Evolutionary conservation across 2,329 filamentous ascomycete genomes (phyloP), one percentile per base, ranked within the genome.

Genomic region (Cladophialophora yegresii): DNA sequence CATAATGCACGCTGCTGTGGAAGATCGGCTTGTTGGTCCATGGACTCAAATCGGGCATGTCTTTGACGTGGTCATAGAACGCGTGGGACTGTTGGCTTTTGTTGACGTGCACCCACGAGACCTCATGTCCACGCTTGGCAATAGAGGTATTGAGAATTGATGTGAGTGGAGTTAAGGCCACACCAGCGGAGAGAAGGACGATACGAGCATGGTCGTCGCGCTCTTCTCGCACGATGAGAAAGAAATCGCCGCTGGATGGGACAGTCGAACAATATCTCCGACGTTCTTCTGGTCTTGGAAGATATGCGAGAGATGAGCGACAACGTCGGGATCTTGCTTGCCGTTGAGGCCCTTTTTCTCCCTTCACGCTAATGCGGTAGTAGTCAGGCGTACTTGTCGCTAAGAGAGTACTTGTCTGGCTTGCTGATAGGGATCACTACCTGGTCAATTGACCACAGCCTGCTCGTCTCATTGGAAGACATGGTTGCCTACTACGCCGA

Each of bases 361-460:
- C 84, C 81, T 91, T 91, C 62, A 92, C 82, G 57, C 84, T 89
- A 76, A 92, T 87, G 36, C 89, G 84, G 76, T 90, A 89, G 75
- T 86, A 83, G n/a, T 61, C 40, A 2, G 50, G 45, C 10, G 56
- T 85, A 81, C 8, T 81, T 77, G 2, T 91, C 87, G 72, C 85
- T 89, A 66, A 92, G 81, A 22, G 87, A 90, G 77, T 91, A 92
- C 75, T 92, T 92, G 89, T 49, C 89, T 80, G 16, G 85, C 82
- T 75, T 92, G 89, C 67, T 81, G 36, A 20, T 20, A 43, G 16
- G 36, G 36, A 6, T n/a, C n/a, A 4, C 36, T 16, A 43, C 16
- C 36, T 2, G 16, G 16, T 16, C 8, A 6, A 6, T 13, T n/a
- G 6, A 43, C 16, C 16, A 16, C 36, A n/a, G 16, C 16, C 13